Percentiles rank a stretch among this genome's conserved stretches.
Conservation (phyloP, 1,284 basidiomycete species). For the Pyrrhoderma lamaoense region DNA sequence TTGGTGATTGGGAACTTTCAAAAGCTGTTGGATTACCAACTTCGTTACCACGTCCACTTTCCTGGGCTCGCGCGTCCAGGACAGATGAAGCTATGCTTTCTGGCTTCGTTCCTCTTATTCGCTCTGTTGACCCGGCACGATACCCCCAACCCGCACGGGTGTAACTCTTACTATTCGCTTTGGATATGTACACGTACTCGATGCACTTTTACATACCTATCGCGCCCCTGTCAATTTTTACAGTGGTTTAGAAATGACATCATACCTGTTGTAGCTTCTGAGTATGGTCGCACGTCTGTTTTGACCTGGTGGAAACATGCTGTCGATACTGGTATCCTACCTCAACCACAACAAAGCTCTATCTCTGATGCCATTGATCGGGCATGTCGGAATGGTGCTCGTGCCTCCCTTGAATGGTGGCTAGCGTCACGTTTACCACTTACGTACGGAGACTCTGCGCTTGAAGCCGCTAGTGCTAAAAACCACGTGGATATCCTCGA, state of each 20-base stretch:
- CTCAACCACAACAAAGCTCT: slow-evolving; percentile 41
- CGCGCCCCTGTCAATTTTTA: slow-evolving; percentile 44
- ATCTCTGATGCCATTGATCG: slow-evolving; percentile 60
- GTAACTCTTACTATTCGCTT: slow-evolving; percentile 62
- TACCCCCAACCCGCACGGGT: slow-evolving; percentile 60
- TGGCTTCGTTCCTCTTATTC: slow-evolving; percentile 51
- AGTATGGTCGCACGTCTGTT: slow-evolving; percentile 62
- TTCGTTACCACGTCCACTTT: slow-evolving; percentile 51
- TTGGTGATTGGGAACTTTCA: slow-evolving; percentile 76
- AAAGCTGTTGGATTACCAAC: slow-evolving; percentile 69
- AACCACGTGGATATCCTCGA: slow-evolving; percentile 64
- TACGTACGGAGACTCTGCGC: slow-evolving; percentile 67
- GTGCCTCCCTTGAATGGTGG: slow-evolving; percentile 70
- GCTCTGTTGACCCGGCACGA: slow-evolving; percentile 43
- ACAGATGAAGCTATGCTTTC: slow-evolving; percentile 65
- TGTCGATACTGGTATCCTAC: slow-evolving; percentile 49
- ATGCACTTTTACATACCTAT: slow-evolving; percentile 57
- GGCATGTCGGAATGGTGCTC: slow-evolving; percentile 63
- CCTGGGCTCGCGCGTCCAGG: slow-evolving; percentile 61
- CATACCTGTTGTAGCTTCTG: slow-evolving; percentile 66
- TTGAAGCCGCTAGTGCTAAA: slow-evolving; percentile 69
- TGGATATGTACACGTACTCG: slow-evolving; percentile 65
- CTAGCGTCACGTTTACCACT: slow-evolving; percentile 43
- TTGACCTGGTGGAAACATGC: slow-evolving; percentile 75
- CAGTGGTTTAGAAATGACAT: slow-evolving; percentile 55